Base-by-base conservation (phyloP, 345 rosid species). In the Nephelium lappaceum region DNA sequence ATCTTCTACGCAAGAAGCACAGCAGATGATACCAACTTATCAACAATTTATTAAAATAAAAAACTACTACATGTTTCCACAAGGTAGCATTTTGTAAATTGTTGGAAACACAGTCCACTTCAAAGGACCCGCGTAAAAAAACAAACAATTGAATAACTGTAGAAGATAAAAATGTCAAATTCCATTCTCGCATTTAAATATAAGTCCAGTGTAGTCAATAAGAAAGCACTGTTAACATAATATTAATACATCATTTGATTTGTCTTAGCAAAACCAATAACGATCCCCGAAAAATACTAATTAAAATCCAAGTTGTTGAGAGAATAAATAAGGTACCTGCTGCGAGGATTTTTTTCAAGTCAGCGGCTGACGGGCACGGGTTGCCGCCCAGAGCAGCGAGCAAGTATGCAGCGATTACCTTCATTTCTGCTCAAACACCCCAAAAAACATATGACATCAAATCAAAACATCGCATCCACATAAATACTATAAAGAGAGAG, bases 361-460 rank as follows among this genome's bases (percentile, higher is more conserved):
- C 91, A 16, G 15, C 75, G 51, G 87, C 85, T 0, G 93, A 64
- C 16, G 98, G 98, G 69, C 8, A 6, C 68, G 84, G 15, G 83
- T 92, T 93, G 19, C 98, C 96, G 42, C 98, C 89, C 86, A 92
- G 77, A 3, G 83, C 90, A 49, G 95, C 95, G 64, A 93, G 94
- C 82, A 92, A 85, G 38, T 83, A 93, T 8, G 95, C 93, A 8
- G 95, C 98, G 41, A 92, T 78, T 66, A 93, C 86, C 93, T 93
- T 93, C 96, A 93, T 93, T 77, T 80, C 80, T 72, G 81, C 58
- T n/a, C 6, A 71, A 62, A 62, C 31, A 25, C 51, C 27, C 24
- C 9, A 41, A 62, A 23, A 57, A 69, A 18, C 27, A 1, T 45
- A 69, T 11, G 10, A 12, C 10, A 45, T 71, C 2, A 18, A 23